Conservation (phyloP, 768 basidiomycete species). For the Mycena indigotica region DNA sequence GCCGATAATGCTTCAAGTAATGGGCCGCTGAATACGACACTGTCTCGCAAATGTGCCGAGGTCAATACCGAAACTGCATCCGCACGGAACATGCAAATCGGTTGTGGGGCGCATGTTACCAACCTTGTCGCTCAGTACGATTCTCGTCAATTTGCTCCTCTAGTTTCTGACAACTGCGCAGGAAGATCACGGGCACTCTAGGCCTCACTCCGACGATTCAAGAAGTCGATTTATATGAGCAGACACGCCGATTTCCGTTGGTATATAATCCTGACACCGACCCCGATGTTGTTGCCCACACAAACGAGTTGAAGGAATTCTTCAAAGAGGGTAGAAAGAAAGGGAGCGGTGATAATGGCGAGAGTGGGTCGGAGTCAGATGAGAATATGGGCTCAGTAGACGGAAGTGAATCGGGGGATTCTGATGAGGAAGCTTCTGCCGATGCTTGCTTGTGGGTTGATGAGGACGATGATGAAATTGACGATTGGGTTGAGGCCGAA, state of each 20-base stretch:
- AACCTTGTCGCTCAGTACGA: conserved; percentile 18
- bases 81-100: conserved; percentile 13
- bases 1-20: conserved; percentile 18
- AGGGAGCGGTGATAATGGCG: background rate
- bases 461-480: background rate
- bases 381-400: background rate
- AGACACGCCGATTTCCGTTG: conserved; percentile 10
- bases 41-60: conserved; percentile 5
- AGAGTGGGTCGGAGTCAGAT: background rate
- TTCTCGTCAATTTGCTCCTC: background rate
- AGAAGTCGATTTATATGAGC: conserved; percentile 5
- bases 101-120: conserved; percentile 17
- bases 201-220: conserved; percentile 3
- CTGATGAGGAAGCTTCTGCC: background rate
- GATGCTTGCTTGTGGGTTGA: background rate
- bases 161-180: background rate
- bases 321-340: background rate
- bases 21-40: conserved; percentile 9
- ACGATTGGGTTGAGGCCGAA: background rate
- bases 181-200: conserved; percentile 3
- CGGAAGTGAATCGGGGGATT: background rate
- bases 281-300: background rate
- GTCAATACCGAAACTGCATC: conserved; percentile 8
- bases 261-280: background rate
- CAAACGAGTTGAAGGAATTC: background rate